These are phyloP conservation scores for Cystobasidiopsis lactophilus DNA, from an alignment of 768 basidiomycete species.

Conservation along the genomic window DNA sequence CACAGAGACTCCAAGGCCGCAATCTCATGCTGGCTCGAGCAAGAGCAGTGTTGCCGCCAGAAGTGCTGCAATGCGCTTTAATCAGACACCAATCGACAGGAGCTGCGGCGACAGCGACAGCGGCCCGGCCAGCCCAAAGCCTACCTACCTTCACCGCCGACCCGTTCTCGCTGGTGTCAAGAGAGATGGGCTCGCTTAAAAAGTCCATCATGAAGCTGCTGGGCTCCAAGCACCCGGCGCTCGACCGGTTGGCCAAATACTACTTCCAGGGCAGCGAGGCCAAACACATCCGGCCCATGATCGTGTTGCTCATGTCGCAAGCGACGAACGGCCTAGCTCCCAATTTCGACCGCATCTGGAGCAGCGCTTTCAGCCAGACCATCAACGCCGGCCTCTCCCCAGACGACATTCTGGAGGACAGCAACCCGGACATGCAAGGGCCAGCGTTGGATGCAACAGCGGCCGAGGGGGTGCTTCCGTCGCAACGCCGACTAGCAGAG, in stretches of 20 bases:
- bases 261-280: slow-evolving; percentile 65
- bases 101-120: no score
- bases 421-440: slow-evolving; percentile 17
- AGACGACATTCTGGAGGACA: slow-evolving; percentile 4
- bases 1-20: no score
- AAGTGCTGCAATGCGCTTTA: no score
- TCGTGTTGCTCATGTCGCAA: slow-evolving; percentile 70
- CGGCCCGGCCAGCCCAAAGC: no score
- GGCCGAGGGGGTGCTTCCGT: slow-evolving; percentile 38
- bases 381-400: not conserved
- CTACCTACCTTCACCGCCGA: no score
- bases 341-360: slow-evolving; percentile 31
- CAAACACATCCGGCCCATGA: slow-evolving; percentile 69
- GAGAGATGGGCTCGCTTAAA: slow-evolving; percentile 51
- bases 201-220: slow-evolving; percentile 52
- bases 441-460: slow-evolving; percentile 10
- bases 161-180: slow-evolving; percentile 45
- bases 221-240: slow-evolving; percentile 67
- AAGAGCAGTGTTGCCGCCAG: no score
- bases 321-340: slow-evolving; percentile 77
- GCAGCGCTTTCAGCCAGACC: not conserved
- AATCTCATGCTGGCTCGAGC: no score
- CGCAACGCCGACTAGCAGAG: slow-evolving; percentile 77
- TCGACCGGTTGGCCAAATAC: slow-evolving; percentile 70
- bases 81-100: no score